Evolutionary conservation across 768 basidiomycete species (phyloP), one percentile per base, ranked within the genome.

Genomic region (Tulasnella sp.): DNA sequence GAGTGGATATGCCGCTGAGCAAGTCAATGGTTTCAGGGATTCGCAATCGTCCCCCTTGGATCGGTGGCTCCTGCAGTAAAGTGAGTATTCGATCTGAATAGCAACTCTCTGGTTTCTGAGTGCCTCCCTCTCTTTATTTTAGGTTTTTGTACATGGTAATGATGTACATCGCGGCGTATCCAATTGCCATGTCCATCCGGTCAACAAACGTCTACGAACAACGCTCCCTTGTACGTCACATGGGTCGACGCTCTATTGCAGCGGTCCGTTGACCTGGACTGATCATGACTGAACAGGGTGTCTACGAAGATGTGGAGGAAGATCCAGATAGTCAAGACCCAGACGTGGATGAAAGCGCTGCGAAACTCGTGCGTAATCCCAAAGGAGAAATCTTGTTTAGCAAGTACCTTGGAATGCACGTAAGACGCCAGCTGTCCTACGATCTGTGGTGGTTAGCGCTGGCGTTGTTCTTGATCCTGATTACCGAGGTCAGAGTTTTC

Each of bases 391-490:
- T 91, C 17, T 92, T 91, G 91, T 75, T 75, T n/a, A 87, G 91
- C 79, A 88, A 87, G 45, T 93, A 95, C 81, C 83, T 95, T 22
- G 87, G 90, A 1, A 89, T 90, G 88, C 95, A 97, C 81, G 91
- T 91, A 12, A 88, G 93, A 69, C 88, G 87, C 79, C 97, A 99
- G 81, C 89, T 99, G 75, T 79, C 94, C 93, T 93, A 78, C 94
- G 96, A 97, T 83, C 93, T 98, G 89, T 97, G 96, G 97, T 97
- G 95, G 95, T 82, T 99, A 22, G 92, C 85, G 0, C 82, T 94
- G 12, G 94, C 93, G 0, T 82, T 98, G 19, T 95, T 96, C 83
- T 83, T 97, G 1, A 86, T 98, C 52, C 97, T 96, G 81, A 97
- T 98, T 79, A 90, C 96, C 77, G 97, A 98, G 87, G 94, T 93